These are phyloP conservation scores for Wolfiporia cocos DNA, from an alignment of 1,284 basidiomycete species.

Conservation along the genomic window DNA sequence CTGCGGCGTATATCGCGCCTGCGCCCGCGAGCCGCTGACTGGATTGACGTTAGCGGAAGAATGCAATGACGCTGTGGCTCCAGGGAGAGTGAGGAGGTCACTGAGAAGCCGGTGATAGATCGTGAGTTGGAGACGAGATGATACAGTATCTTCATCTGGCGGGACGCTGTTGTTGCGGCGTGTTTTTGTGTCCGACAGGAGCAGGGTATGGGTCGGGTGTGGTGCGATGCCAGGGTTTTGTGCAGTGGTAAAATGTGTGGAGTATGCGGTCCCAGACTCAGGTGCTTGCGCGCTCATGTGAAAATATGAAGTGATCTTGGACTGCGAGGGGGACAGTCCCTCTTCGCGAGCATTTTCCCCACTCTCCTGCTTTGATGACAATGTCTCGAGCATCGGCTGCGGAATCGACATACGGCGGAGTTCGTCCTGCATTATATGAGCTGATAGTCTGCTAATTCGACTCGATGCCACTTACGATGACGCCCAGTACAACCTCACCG, in stretches of 20 bases:
- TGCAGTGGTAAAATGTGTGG: not conserved
- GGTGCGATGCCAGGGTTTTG: too few species aligned
- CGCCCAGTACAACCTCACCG: slow-evolving; percentile 49
- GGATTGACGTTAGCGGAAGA: not conserved
- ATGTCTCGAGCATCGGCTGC: too few species aligned
- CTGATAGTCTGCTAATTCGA: not conserved
- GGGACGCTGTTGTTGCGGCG: slow-evolving; percentile 52
- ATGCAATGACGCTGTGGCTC: too few species aligned
- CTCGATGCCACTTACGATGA: slow-evolving; percentile 45
- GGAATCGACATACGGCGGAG: slow-evolving; percentile 29
- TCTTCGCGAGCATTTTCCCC: too few species aligned
- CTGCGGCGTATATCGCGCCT: not conserved
- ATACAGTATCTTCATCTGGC: slow-evolving; percentile 50
- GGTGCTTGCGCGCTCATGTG: slow-evolving; percentile 9
- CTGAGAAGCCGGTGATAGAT: slow-evolving; percentile 73
- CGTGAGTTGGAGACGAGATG: slow-evolving; percentile 79
- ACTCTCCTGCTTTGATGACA: too few species aligned
- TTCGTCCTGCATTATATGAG: slow-evolving; percentile 40
- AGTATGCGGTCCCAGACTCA: not conserved
- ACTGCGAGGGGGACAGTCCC: slow-evolving; percentile 14
- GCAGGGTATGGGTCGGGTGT: slow-evolving; percentile 31
- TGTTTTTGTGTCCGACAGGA: slow-evolving; percentile 76
- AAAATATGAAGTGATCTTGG: slow-evolving; percentile 21
- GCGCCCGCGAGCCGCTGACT: not conserved
- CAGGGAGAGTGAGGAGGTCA: slow-evolving; percentile 37